phyloP scores from a whole-genome alignment of 2,329 filamentous ascomycete genomes.

The Leptographium procerum region DNA sequence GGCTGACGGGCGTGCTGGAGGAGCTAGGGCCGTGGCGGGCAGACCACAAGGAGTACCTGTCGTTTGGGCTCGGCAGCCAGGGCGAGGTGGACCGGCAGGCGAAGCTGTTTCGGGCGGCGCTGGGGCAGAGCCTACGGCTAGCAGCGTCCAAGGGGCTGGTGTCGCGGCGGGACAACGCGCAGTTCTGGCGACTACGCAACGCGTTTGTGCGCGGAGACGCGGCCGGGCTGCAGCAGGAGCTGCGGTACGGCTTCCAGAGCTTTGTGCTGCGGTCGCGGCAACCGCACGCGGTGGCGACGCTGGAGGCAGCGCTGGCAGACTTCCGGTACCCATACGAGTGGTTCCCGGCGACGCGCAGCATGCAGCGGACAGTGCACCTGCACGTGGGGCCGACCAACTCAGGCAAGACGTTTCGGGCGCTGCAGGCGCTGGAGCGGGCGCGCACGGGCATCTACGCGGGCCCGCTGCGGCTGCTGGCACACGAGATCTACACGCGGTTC shows the following conservation, averaged over 20 bases:
- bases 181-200: slow-evolving; percentile 47
- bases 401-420: slow-evolving; percentile 90
- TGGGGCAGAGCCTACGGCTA: slow-evolving; percentile 33
- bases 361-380: slow-evolving; percentile 76
- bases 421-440: slow-evolving; percentile 67
- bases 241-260: slow-evolving; percentile 59
- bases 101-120: slow-evolving; percentile 30
- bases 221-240: slow-evolving; percentile 38
- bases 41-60: slow-evolving; percentile 17
- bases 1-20: slow-evolving; percentile 25
- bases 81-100: slow-evolving; percentile 33
- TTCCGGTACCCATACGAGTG: slow-evolving; percentile 83
- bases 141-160: slow-evolving; percentile 27
- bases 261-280: slow-evolving; percentile 48
- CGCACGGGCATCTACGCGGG: slow-evolving; percentile 66
- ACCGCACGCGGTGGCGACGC: slow-evolving; percentile 39
- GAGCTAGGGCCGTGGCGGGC: slow-evolving; percentile 15
- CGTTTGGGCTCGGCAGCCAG: slow-evolving; percentile 25
- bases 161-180: slow-evolving; percentile 33
- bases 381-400: slow-evolving; percentile 97
- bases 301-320: slow-evolving; percentile 60
- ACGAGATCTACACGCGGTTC: slow-evolving; percentile 89
- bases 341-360: slow-evolving; percentile 71
- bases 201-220: slow-evolving; percentile 45
- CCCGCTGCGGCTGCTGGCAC: slow-evolving; percentile 75